Conservation (phyloP, 306 rosid genomes). For the Begonia peltatifolia region DNA sequence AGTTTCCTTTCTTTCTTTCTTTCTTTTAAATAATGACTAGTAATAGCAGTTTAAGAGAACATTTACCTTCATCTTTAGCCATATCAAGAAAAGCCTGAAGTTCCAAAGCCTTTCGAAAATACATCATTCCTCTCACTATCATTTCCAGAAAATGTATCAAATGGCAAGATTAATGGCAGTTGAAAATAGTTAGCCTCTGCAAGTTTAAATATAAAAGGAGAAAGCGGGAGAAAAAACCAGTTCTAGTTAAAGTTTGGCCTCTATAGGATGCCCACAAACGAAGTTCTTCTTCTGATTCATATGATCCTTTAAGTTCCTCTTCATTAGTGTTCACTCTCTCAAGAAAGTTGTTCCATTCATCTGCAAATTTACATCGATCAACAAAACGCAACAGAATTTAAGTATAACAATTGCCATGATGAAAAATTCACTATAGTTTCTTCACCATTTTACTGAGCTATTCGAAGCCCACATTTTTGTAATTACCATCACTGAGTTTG, state of each 20-base stretch:
- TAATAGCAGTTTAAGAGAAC: neutral
- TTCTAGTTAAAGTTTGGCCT: slow-evolving; percentile 93
- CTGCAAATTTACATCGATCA: slow-evolving; percentile 20
- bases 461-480: too few relatives aligned
- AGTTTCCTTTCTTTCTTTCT: too few relatives aligned
- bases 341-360: slow-evolving; percentile 94
- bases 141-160: slow-evolving; percentile 13
- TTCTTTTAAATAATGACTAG: neutral
- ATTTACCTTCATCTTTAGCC: slow-evolving; percentile 78
- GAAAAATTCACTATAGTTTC: neutral
- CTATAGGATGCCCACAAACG: slow-evolving; percentile 96
- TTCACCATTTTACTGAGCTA: too few relatives aligned
- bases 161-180: neutral
- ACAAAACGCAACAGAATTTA: neutral
- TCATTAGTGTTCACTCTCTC: slow-evolving; percentile 44
- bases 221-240: slow-evolving; percentile 28
- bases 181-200: too few relatives aligned
- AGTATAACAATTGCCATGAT: neutral
- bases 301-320: slow-evolving; percentile 61
- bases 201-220: neutral
- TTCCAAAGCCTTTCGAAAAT: slow-evolving; percentile 90
- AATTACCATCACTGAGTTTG: too few relatives aligned
- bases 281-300: slow-evolving; percentile 65
- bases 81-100: slow-evolving; percentile 96
- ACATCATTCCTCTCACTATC: slow-evolving; percentile 96